These are phyloP conservation scores for Phytophthora tubulina DNA, from an alignment of 352 stramenopile species.

Conservation along the genomic window DNA sequence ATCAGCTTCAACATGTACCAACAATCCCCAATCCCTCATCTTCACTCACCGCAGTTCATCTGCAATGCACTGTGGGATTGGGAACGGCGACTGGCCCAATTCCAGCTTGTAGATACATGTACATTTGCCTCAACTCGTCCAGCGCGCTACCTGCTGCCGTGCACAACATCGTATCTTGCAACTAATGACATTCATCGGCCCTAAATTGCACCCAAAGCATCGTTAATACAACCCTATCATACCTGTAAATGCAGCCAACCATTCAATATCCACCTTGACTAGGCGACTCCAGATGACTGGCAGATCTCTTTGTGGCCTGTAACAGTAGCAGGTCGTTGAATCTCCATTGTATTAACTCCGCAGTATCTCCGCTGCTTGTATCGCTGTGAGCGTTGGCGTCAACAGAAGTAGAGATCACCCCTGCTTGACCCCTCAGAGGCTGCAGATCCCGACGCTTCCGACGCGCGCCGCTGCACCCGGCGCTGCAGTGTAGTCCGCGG, in stretches of 20 bases:
- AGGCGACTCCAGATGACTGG: conserved; percentile 46
- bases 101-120: conserved; percentile 89
- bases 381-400: conserved; percentile 31
- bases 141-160: conserved; percentile 80
- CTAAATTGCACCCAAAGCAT: conserved; percentile 32
- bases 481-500: conserved; percentile 83
- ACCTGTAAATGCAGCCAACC: not conserved
- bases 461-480: conserved; percentile 45
- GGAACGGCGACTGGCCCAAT: conserved; percentile 87
- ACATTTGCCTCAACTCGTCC: conserved; percentile 83
- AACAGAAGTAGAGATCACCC: not conserved
- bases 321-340: not conserved
- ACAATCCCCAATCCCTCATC: not conserved
- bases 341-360: not conserved
- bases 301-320: conserved; percentile 59
- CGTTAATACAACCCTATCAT: conserved; percentile 1
- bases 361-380: conserved; percentile 26
- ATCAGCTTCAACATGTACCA: conserved; percentile 10
- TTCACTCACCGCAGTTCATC: conserved; percentile 84
- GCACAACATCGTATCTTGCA: conserved; percentile 90
- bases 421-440: conserved; percentile 15
- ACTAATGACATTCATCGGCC: conserved; percentile 85
- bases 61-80: conserved; percentile 88
- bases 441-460: conserved; percentile 19
- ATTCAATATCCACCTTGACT: conserved; percentile 49